Conservation (phyloP, 2,329 filamentous ascomycete species). For the Stagonosporopsis vannaccii region DNA sequence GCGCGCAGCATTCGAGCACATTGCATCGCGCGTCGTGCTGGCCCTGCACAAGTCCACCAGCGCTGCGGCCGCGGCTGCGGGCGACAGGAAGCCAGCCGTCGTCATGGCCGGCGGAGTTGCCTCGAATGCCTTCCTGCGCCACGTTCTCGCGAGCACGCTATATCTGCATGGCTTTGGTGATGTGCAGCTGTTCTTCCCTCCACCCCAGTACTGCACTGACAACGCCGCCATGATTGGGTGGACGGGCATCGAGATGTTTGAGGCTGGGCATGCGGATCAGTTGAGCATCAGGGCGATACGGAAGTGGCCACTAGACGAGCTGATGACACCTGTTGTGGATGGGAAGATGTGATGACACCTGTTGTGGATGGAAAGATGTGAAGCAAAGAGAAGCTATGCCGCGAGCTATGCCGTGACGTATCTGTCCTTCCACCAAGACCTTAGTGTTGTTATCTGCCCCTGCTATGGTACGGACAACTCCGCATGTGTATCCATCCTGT, state of each 20-base stretch:
- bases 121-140: constrained; percentile 78
- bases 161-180: constrained; percentile 70
- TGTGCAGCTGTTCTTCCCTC: constrained; percentile 75
- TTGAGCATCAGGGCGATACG: constrained; percentile 44
- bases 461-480: background rate
- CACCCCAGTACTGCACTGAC: constrained; percentile 81
- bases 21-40: constrained; percentile 76
- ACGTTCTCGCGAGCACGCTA: constrained; percentile 68
- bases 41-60: constrained; percentile 59
- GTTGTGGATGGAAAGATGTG: constrained; percentile 12
- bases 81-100: constrained; percentile 58
- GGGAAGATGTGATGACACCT: constrained; percentile 30
- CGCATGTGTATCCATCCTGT: background rate
- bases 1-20: constrained; percentile 85
- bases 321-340: constrained; percentile 37
- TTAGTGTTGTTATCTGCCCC: background rate
- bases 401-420: background rate
- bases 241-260: constrained; percentile 91
- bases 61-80: background rate
- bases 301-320: constrained; percentile 48
- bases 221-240: constrained; percentile 98
- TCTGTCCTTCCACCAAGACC: background rate
- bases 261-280: constrained; percentile 65
- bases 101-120: constrained; percentile 93
- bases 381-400: too few species aligned